Conservation (phyloP, 2,329 filamentous ascomycete genomes). For the Penicillium verrucosum region DNA sequence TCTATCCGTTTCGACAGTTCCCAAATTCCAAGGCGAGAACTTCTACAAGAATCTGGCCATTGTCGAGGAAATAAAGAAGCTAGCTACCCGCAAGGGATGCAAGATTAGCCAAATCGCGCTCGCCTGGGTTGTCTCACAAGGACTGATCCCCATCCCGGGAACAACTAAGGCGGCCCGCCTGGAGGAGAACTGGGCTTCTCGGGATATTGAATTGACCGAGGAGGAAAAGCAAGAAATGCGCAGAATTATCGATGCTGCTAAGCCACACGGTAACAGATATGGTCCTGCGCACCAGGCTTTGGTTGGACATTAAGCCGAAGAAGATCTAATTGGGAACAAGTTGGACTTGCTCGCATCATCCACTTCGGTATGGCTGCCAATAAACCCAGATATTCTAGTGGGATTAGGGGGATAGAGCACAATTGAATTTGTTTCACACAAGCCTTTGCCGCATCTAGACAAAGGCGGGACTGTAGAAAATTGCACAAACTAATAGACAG, state of each 20-base stretch:
- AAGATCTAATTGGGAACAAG: no score
- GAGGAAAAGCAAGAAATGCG: conserved; percentile 43
- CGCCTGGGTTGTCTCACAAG: conserved; percentile 42
- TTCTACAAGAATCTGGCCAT: conserved; percentile 46
- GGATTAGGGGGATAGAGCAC: not conserved
- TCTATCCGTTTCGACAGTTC: conserved; percentile 7
- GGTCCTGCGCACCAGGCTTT: conserved; percentile 20
- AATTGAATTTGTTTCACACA: not conserved
- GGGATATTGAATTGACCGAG: conserved; percentile 37
- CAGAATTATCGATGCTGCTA: conserved; percentile 37
- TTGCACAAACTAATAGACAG: not conserved
- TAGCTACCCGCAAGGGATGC: conserved; percentile 37
- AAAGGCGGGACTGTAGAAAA: no score
- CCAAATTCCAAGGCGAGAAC: conserved; percentile 44
- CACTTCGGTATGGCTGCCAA: not conserved
- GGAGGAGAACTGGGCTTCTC: conserved; percentile 42
- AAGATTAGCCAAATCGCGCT: conserved; percentile 38
- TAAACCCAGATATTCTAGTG: not conserved
- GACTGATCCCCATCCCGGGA: conserved; percentile 48
- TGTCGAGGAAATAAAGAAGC: conserved; percentile 42
- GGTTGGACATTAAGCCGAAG: conserved; percentile 22
- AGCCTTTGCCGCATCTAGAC: not conserved
- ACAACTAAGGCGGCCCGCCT: conserved; percentile 42
- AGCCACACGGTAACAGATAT: conserved; percentile 41
- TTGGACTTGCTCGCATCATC: not conserved